Evolutionary conservation across 805 yeast genomes (phyloP), one percentile per base, ranked within the genome.

Genomic region (Saccharomycopsis amapae): DNA sequence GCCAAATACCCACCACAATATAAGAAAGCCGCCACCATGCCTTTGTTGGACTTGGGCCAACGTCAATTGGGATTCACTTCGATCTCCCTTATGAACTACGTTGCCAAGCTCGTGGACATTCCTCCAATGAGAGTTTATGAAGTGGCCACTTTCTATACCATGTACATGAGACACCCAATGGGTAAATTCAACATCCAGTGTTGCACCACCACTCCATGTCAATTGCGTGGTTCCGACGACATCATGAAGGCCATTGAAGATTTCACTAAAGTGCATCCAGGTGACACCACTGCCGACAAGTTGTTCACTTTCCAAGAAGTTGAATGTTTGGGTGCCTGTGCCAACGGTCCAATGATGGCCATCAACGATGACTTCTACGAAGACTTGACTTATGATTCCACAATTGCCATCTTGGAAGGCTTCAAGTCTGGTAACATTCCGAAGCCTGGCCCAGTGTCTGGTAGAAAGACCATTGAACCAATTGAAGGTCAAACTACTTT

Each of bases 81-180:
- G 34, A 82, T 85, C 56, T 72, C 86, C 28, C 93, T 85, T 53
- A 85, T 85, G 95, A 85, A 85, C 69, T 82, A 86, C 61, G 95
- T 85, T 42, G 95, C 95, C 44, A 78, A 81, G 63, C 58, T 81
- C 59, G 72, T 85, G 57, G 90, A 84, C 58, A 82, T 86, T 80
- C 95, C 95, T 25, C 94, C 95, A 49, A 85, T 85, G 95, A 77
- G 95, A 67, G 95, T 85, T 25, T 85, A 85, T 64, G 94, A 85
- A 63, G 95, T 85, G 53, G 95, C 95, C 26, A 83, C 95, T 35
- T 85, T 85, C 68, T 85, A 85, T 67, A 85, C 95, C 56, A 86
- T 85, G 95, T 85, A 80, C 69, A 83, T 83, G 67, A 77, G 93
- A 63, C 71, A 75, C 53, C 95, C 95, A 41, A 79, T 86, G 75